A percentile compares a stretch with the other conserved stretches of the same genome.
These are phyloP conservation scores for Oryza officinalis DNA, from an alignment of 176 grass and related monocot genomes.

Conservation along the genomic window DNA sequence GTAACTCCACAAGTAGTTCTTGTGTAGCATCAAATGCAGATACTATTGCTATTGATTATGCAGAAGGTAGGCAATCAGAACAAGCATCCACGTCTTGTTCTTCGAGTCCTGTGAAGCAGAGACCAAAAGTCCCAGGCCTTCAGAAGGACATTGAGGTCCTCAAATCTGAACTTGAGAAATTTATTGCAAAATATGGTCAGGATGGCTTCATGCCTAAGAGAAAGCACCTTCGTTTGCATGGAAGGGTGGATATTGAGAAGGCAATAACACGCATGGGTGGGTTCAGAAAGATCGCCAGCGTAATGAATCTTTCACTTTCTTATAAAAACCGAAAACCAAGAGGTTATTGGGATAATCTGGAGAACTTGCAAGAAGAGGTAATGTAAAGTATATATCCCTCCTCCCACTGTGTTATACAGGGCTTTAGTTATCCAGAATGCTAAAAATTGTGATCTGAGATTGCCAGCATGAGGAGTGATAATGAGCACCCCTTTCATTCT, in stretches of 20 bases:
- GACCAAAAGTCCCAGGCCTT: slow-evolving; percentile 77
- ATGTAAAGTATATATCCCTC: background rate
- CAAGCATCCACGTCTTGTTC: slow-evolving; percentile 38
- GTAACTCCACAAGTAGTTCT: slow-evolving; percentile 26
- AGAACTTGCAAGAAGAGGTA: slow-evolving; percentile 97
- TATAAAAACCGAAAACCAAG: slow-evolving; percentile 91
- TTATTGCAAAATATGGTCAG: slow-evolving; percentile 75
- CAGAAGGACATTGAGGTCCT: slow-evolving; percentile 83
- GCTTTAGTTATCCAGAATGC: background rate
- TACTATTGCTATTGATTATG: slow-evolving; percentile 18
- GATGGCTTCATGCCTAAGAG: slow-evolving; percentile 97
- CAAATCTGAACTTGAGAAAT: slow-evolving; percentile 67
- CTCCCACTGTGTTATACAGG: background rate
- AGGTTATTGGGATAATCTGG: slow-evolving; percentile 96
- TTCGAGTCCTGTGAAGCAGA: slow-evolving; percentile 48
- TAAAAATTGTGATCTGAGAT: background rate
- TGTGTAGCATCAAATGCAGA: slow-evolving; percentile 14
- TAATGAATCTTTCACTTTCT: slow-evolving; percentile 84
- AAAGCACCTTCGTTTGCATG: slow-evolving; percentile 80
- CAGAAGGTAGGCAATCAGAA: slow-evolving; percentile 38
- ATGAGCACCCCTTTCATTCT: background rate
- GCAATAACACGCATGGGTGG: slow-evolving; percentile 96
- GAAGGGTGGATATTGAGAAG: slow-evolving; percentile 97
- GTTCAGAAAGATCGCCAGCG: slow-evolving; percentile 75
- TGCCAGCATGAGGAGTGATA: background rate